A percentile compares a stretch with the other conserved stretches of the same genome.
phyloP scores from a whole-genome alignment of 208 protist species.

The Phytomonas francai region DNA sequence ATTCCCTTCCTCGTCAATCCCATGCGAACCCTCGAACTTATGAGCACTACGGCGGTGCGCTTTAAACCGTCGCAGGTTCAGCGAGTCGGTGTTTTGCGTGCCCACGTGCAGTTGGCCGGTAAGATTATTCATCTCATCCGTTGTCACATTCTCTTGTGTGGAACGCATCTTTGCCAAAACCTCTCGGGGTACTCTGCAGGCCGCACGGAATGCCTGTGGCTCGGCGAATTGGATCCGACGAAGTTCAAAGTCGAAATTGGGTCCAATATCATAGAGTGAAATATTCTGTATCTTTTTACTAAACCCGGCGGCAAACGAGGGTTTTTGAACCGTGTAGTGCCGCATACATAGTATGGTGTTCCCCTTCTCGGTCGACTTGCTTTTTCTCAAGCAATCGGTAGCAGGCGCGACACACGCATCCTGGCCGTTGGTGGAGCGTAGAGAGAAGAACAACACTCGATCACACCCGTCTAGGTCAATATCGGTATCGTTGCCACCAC shows the following conservation, averaged over 20 bases:
- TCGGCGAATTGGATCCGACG: constrained; percentile 69
- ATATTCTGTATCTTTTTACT: constrained; percentile 42
- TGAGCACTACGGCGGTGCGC: constrained; percentile 31
- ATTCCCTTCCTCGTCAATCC: not conserved
- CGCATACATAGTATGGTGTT: constrained; percentile 74
- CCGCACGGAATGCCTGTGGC: constrained; percentile 70
- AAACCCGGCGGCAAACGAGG: constrained; percentile 29
- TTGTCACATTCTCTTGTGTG: constrained; percentile 57
- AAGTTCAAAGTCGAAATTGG: constrained; percentile 79
- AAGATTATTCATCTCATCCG: constrained; percentile 68
- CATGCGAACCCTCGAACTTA: not conserved
- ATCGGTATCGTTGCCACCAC: constrained; percentile 49
- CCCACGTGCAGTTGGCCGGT: constrained; percentile 83
- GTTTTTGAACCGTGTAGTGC: constrained; percentile 76
- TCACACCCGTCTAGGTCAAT: constrained; percentile 77
- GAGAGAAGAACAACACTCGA: constrained; percentile 69
- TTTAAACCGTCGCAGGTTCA: constrained; percentile 83
- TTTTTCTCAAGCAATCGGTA: constrained; percentile 60
- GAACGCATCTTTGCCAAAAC: constrained; percentile 49
- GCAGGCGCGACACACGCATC: constrained; percentile 69
- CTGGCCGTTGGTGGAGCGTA: constrained; percentile 60
- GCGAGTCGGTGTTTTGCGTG: constrained; percentile 52
- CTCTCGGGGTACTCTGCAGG: constrained; percentile 50
- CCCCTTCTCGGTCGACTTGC: constrained; percentile 33
- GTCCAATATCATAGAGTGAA: constrained; percentile 69